Evolutionary conservation across 2,329 filamentous ascomycete species (phyloP), one percentile per base, ranked within the genome.

Genomic region (Fonsecaea monophora): DNA sequence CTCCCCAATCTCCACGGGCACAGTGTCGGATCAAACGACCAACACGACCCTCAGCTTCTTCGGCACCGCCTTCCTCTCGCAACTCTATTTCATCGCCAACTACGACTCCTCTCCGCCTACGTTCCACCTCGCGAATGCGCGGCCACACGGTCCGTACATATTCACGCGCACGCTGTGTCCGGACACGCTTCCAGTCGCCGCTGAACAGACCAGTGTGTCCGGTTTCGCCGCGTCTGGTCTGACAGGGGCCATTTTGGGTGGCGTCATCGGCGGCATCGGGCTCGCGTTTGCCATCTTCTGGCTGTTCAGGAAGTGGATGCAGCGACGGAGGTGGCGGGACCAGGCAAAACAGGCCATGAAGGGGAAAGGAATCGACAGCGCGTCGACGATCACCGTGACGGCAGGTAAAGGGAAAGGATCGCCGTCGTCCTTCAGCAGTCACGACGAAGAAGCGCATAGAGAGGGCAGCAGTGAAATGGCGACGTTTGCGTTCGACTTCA

Each of bases 81-180:
- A 81, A 65, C 74, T 81, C 63, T 82, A 82, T 70, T 75, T 82
- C 37, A 81, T 81, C 74, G 76, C 78, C 53, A 79, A 81, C 70
- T 82, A 77, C 70, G 79, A 81, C 55, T 68, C 74, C 1, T 71
- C 74, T 56, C 64, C 67, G 15, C 70, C 70, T 1, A 62, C 59
- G 1, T 82, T 82, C 73, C 80, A 77, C 71, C 78, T 82, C 60
- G 79, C 80, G 1, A 68, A 75, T 35, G 80, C 77, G 1, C 70
- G 79, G 6, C 75, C 76, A 56, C 76, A 79, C 53, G 77, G 77
- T 64, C 78, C 77, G 59, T 77, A 77, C 68, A 78, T 81, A 65
- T 78, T 79, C 74, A 80, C 80, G 5, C 69, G 72, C 1, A 75
- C 80, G 0, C 79, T 79, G 65, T 82, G 80, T 61, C 77, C 80